Base-by-base conservation (phyloP, 257 asterid species). In the Primulina tabacum region DNA sequence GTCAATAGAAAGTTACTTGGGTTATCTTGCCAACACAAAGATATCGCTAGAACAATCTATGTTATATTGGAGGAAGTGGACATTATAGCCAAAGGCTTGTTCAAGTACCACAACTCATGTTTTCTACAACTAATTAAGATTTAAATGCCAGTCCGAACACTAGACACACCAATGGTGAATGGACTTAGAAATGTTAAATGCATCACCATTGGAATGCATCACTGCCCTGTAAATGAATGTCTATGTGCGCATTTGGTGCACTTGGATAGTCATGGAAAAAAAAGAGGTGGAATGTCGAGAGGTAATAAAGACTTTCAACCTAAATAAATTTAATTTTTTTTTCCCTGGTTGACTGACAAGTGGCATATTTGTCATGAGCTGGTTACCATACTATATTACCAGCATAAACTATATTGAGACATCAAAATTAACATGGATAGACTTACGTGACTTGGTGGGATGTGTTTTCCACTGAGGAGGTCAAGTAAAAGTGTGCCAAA, bases 401-500 rank as follows among this genome's bases (percentile, higher is more conserved):
- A 43, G 18, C 2, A 50, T 12, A 50, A 16, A 50, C 57, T 16
- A 50, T 50, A 2, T 4, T 16, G 57, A 50, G 57, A 50, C 57
- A 50, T 50, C 21, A 50, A 50, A 43, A 50, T 16, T 50, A 50
- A 50, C 57, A 50, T 50, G 21, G 21, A 50, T 17, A 50, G 57
- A n/a, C 72, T 65, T 32, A 32, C 87, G 74, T 34, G 87, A 84
- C 3, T 50, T 17, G 57, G 57, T 50, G 87, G 87, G 69, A 82
- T 82, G 65, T 82, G 87, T 67, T 82, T 82, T 50, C 57, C 57
- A 16, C 57, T 79, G 76, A 82, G 82, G 34, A 82, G 84, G 78
- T 82, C 87, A 65, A 82, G 87, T 81, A 82, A 72, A 67, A 82
- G 84, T 35, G 83, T 79, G 47, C 87, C 87, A 65, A 79, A 82